phyloP scores from a whole-genome alignment of 1,284 basidiomycete genomes.

The Trametes pubescens region DNA sequence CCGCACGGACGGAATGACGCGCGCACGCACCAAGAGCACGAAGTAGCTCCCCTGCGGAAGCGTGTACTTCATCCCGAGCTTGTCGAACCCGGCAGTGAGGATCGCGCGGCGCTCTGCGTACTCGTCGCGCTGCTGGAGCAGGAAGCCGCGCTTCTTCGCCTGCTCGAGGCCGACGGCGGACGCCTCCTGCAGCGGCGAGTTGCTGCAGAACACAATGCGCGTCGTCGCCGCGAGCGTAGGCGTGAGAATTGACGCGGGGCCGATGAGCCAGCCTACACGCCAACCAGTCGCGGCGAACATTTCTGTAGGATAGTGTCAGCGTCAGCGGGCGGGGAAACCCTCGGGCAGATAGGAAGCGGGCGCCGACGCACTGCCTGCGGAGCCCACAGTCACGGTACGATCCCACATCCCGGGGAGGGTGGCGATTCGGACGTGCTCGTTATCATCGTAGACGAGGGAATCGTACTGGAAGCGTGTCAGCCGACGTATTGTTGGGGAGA shows the following conservation, averaged over 20 bases:
- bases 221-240: constrained; percentile 92
- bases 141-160: constrained; percentile 79
- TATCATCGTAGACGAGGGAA: constrained; percentile 88
- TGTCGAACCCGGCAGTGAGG: constrained; percentile 83
- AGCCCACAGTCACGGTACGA: constrained; percentile 84
- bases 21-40: constrained; percentile 74
- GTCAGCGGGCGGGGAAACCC: constrained; percentile 4
- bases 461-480: constrained; percentile 75
- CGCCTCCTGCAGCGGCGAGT: constrained; percentile 93
- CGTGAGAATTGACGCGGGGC: constrained; percentile 82
- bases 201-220: constrained; percentile 94
- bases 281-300: constrained; percentile 99
- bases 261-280: constrained; percentile 97
- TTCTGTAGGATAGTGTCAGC: constrained; percentile 56
- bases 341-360: constrained; percentile 7
- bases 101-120: constrained; percentile 85
- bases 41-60: constrained; percentile 92
- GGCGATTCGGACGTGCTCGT: constrained; percentile 92
- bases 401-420: constrained; percentile 99
- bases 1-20: background rate
- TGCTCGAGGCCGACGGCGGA: constrained; percentile 87
- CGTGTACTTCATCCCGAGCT: constrained; percentile 87
- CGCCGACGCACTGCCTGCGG: constrained; percentile 72
- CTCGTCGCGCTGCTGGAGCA: constrained; percentile 79
- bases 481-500: background rate